These are phyloP conservation scores for Linanthus parryae DNA, from an alignment of 148 eudicot species.

Conservation along the genomic window DNA sequence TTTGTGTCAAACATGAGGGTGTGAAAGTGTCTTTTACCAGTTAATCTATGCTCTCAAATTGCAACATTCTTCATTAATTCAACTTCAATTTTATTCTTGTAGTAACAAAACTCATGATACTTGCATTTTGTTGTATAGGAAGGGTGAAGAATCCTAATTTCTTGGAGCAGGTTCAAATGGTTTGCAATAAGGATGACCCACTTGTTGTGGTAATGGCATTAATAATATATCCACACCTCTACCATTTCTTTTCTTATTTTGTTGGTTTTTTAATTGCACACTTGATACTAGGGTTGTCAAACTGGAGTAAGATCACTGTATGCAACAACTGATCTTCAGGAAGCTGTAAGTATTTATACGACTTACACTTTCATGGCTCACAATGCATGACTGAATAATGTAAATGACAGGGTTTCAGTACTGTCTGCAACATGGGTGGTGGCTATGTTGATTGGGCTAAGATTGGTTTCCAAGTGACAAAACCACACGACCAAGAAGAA, in stretches of 20 bases:
- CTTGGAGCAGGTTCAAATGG: constrained; percentile 39
- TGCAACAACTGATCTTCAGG: constrained; percentile 61
- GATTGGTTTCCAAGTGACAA: constrained; percentile 28
- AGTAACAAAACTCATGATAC: no score
- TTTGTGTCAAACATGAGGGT: no score
- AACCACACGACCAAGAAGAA: not conserved
- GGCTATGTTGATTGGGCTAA: constrained; percentile 57
- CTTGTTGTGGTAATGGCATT: constrained; percentile 47
- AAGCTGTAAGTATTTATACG: constrained; percentile 39
- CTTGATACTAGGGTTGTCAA: constrained; percentile 52
- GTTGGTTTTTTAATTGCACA: not conserved
- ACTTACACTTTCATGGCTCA: not conserved
- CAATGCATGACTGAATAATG: not conserved
- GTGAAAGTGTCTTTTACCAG: no score
- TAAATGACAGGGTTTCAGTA: constrained; percentile 43
- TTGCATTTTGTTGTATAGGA: no score
- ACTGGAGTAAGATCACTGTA: constrained; percentile 60
- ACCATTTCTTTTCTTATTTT: not conserved
- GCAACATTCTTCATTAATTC: no score
- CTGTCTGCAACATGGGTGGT: constrained; percentile 58
- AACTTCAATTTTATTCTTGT: no score
- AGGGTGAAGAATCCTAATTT: constrained; percentile 55
- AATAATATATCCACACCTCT: not conserved
- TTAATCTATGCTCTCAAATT: no score
- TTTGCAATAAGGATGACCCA: constrained; percentile 35